A percentile compares a stretch with the other conserved stretches of the same genome.
phyloP scores from a whole-genome alignment of 108 stramenopile species.

The Cylindrotheca closterium region DNA sequence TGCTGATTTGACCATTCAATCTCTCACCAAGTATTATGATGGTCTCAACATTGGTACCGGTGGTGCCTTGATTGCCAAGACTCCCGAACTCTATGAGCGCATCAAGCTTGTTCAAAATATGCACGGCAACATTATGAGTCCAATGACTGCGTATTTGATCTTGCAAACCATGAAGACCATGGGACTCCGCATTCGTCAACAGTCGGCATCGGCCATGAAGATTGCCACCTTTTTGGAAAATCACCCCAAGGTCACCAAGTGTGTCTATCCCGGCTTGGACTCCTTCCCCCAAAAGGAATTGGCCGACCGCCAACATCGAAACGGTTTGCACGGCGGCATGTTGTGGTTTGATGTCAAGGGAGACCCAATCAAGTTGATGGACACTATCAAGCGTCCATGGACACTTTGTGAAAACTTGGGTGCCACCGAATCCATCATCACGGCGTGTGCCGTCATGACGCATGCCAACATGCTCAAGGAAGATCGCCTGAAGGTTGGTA shows the following conservation, averaged over 20 bases:
- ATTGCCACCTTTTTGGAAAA: slow-evolving; percentile 79
- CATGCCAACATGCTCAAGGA: slow-evolving; percentile 80
- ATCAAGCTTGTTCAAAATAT: slow-evolving; percentile 77
- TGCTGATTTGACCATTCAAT: slow-evolving; percentile 74
- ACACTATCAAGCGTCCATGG: slow-evolving; percentile 78
- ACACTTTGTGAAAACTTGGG: slow-evolving; percentile 83
- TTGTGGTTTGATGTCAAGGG: slow-evolving; percentile 85
- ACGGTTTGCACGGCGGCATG: slow-evolving; percentile 83
- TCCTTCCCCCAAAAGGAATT: slow-evolving; percentile 79
- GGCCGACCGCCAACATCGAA: slow-evolving; percentile 72
- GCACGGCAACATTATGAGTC: slow-evolving; percentile 85
- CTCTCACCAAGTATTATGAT: slow-evolving; percentile 81
- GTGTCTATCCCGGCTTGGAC: slow-evolving; percentile 76
- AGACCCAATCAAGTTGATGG: slow-evolving; percentile 80
- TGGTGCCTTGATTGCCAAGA: slow-evolving; percentile 65
- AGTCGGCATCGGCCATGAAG: slow-evolving; percentile 67
- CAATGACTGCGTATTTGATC: slow-evolving; percentile 80
- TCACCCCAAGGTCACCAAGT: slow-evolving; percentile 74
- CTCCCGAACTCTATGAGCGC: slow-evolving; percentile 65
- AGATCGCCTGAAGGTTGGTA: slow-evolving; percentile 77
- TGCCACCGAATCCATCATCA: slow-evolving; percentile 79
- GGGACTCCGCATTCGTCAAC: slow-evolving; percentile 69
- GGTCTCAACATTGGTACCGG: slow-evolving; percentile 84
- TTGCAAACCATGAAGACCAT: slow-evolving; percentile 86
- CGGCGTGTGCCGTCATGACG: slow-evolving; percentile 84